Evolutionary conservation across 345 rosid genomes (phyloP).

Genomic region (Brassica carinata): DNA sequence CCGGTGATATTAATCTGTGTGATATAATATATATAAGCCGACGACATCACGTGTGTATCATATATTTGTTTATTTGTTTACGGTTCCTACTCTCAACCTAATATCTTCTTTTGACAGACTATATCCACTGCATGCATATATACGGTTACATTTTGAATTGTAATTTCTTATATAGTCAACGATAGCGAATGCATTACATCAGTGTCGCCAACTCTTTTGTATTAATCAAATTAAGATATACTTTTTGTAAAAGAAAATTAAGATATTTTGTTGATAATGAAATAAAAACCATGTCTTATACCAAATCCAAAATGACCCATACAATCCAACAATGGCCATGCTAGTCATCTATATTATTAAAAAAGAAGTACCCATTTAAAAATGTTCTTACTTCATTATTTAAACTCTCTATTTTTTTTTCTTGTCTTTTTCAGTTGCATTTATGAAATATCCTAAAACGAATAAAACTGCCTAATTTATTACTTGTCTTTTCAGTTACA

Average conservation of each 20-base stretch:
- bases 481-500: no score
- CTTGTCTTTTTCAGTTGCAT: no score
- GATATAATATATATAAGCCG: background rate
- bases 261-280: background rate
- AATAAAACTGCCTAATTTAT: no score
- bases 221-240: background rate
- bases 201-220: background rate
- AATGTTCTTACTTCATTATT: no score
- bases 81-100: constrained; percentile 1
- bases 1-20: background rate
- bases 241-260: background rate
- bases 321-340: background rate
- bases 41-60: background rate
- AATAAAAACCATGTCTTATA: background rate
- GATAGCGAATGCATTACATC: background rate
- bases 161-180: background rate
- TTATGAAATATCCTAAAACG: no score
- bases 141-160: background rate
- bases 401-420: no score
- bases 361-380: no score
- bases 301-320: background rate
- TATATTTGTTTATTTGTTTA: background rate
- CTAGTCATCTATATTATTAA: background rate
- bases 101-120: background rate
- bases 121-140: background rate